Base-by-base conservation (phyloP, 805 yeast genomes). In the Lipomyces lipofer region DNA sequence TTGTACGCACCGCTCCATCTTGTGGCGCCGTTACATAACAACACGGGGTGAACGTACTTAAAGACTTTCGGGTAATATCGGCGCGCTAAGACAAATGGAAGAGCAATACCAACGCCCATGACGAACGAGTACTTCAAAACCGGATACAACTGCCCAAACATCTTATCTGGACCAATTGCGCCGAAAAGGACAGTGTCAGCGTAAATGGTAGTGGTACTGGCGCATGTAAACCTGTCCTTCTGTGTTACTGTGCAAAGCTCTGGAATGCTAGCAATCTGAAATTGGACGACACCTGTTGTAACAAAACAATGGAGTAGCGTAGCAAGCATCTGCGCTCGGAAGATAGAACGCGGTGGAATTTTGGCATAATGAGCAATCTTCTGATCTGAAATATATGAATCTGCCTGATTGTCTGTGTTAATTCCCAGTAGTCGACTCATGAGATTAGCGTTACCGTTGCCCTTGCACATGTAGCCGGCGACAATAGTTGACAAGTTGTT, bases 101-200 rank as follows among this genome's bases (percentile, higher is more conserved):
- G 27, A 28, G 51, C 51, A 24, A 48, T 27, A 12, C 55, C 17
- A 19, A 49, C 52, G 7, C 65, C 65, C 19, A 52, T 33, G 19
- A 61, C 51, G 21, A 62, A 59, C 19, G 49, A 32, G 45, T 43
- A 52, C 40, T 55, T 62, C 13, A 62, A 24, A 19, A 38, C 24
- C 29, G 59, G 54, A 42, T 62, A 62, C 8, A 53, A 65, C 2
- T 79, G 78, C 24, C 71, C 63, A 64, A 83, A 83, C 40, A 81
- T 79, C 58, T 83, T 75, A 25, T 76, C 74, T 1, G 88, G 86
- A 3, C 88, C 88, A 60, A 84, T 76, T 6, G 73, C 65, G 51
- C 87, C 88, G 86, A 87, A 84, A 38, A 81, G 68, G 22, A 83
- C 74, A 0, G 85, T 77, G 2, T 86, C 80, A 36, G 76, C 73